Evolutionary conservation across 1,139 yeast species (phyloP).

Genomic region (Kodamaea anthophila): DNA sequence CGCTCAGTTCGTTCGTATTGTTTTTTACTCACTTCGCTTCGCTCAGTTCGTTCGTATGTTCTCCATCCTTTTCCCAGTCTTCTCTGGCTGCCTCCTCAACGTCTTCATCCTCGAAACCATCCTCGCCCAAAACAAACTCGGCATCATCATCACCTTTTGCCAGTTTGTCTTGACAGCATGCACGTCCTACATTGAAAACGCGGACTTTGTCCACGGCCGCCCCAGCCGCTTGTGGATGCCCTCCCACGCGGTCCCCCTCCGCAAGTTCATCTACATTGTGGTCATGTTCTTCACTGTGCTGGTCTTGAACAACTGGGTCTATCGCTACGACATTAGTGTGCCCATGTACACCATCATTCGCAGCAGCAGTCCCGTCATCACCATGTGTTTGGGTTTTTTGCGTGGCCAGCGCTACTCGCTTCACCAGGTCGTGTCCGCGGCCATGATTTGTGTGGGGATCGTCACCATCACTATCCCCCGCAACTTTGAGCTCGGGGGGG

Average conservation of each 20-base stretch:
- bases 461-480: constrained; percentile 40
- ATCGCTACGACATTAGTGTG: constrained; percentile 52
- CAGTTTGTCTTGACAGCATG: constrained; percentile 54
- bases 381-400: constrained; percentile 52
- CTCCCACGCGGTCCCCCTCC: constrained; percentile 40
- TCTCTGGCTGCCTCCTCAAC: constrained; percentile 72
- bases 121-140: constrained; percentile 23
- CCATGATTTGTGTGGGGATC: constrained; percentile 52
- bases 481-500: constrained; percentile 3
- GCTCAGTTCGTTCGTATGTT: too few relatives aligned
- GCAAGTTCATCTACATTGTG: constrained; percentile 44
- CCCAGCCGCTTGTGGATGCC: constrained; percentile 20
- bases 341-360: constrained; percentile 66
- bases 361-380: constrained; percentile 58
- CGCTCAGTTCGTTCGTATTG: too few relatives aligned
- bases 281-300: constrained; percentile 47
- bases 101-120: constrained; percentile 58
- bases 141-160: constrained; percentile 50
- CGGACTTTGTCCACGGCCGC: constrained; percentile 18
- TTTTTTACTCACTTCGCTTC: too few relatives aligned
- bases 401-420: constrained; percentile 41
- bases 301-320: constrained; percentile 53
- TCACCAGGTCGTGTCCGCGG: constrained; percentile 45
- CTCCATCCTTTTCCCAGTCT: constrained; percentile 35
- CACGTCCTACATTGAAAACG: constrained; percentile 34